phyloP scores from a whole-genome alignment of 345 rosid species.

The Salix purpurea region DNA sequence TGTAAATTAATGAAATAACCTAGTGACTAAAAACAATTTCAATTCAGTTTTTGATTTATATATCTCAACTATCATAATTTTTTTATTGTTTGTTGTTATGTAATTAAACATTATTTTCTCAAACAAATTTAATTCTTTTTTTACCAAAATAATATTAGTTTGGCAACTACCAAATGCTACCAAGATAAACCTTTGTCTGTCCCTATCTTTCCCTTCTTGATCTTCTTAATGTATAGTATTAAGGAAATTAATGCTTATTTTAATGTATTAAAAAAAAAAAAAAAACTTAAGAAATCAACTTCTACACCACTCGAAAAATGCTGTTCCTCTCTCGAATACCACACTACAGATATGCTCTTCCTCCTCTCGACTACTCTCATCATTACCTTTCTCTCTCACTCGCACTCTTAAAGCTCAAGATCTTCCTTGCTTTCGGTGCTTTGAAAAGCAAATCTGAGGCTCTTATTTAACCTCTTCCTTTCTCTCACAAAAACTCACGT shows the following conservation, averaged over 20 bases:
- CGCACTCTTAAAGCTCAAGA: conserved; percentile 6
- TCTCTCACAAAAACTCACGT: background rate
- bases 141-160: too few species aligned
- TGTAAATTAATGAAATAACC: background rate
- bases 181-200: background rate
- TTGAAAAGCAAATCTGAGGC: conserved; percentile 17
- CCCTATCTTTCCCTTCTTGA: background rate
- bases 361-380: background rate
- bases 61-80: background rate
- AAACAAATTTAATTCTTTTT: too few species aligned
- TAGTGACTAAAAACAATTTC: background rate
- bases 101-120: background rate
- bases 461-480: conserved; percentile 1
- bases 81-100: background rate
- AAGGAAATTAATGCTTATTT: too few species aligned
- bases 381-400: conserved; percentile 10
- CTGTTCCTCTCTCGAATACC: too few species aligned
- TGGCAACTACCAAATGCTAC: too few species aligned
- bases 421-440: conserved; percentile 48
- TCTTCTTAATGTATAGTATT: background rate
- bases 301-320: too few species aligned
- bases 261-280: too few species aligned
- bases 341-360: too few species aligned
- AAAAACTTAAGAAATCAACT: too few species aligned
- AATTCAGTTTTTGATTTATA: too few species aligned